phyloP scores from a whole-genome alignment of 192 early-diverging fungal species.

The Coemansia sp. region DNA sequence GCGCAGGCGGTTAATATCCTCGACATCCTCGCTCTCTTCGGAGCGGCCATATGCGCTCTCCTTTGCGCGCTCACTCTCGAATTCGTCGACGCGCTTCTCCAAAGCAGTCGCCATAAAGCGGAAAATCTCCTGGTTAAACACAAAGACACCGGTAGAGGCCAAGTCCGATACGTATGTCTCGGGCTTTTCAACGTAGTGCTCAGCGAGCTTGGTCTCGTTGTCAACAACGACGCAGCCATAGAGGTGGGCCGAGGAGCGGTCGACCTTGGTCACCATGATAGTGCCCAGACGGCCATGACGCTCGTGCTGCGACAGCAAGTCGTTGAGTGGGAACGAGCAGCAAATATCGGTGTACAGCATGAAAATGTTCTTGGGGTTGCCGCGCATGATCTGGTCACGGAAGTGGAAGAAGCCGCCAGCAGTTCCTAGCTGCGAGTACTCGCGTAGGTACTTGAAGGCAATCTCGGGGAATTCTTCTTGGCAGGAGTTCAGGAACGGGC shows the following conservation, averaged over 20 bases:
- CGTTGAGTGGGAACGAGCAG: conserved; percentile 88
- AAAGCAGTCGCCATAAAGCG: conserved; percentile 79
- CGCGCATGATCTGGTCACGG: conserved; percentile 95
- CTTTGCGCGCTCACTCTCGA: conserved; percentile 58
- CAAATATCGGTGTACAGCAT: conserved; percentile 98
- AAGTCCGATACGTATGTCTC: conserved; percentile 93
- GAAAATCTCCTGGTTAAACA: conserved; percentile 91
- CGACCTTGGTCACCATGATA: conserved; percentile 87
- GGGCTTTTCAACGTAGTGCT: conserved; percentile 99
- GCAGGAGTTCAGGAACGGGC: conserved; percentile 83
- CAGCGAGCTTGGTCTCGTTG: conserved; percentile 82
- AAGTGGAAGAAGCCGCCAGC: conserved; percentile 98
- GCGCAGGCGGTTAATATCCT: conserved; percentile 69
- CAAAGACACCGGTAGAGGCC: conserved; percentile 94
- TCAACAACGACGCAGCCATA: conserved; percentile 96
- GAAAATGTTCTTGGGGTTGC: conserved; percentile 89
- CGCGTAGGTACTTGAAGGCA: conserved; percentile 92
- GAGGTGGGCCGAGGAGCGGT: conserved; percentile 75
- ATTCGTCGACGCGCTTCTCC: conserved; percentile 61
- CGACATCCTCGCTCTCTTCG: conserved; percentile 39
- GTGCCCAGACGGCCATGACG: conserved; percentile 83
- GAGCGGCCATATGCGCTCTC: conserved; percentile 57
- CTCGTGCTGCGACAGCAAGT: conserved; percentile 84
- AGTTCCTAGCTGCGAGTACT: conserved; percentile 96
- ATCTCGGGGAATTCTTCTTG: conserved; percentile 85